Evolutionary conservation across 331 rosid genomes (phyloP).

Genomic region (Telfairia occidentalis): DNA sequence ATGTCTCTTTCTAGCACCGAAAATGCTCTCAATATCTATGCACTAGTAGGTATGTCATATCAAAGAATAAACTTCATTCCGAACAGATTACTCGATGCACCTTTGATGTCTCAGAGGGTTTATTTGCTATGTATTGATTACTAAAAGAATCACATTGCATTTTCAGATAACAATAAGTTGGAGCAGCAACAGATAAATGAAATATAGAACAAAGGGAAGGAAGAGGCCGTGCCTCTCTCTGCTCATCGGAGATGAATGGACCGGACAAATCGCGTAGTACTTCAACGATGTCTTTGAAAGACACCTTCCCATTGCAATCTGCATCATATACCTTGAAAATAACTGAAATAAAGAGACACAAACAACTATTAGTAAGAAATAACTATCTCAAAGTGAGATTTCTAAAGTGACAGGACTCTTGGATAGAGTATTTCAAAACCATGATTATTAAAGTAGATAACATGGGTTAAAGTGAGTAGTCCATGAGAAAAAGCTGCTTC

Average conservation of each 20-base stretch:
- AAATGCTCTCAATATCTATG: too few species aligned
- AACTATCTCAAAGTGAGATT: background rate
- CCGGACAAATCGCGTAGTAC: slow-evolving; percentile 76
- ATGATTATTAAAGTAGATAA: background rate
- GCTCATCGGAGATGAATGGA: slow-evolving; percentile 63
- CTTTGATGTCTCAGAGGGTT: background rate
- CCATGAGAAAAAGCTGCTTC: background rate
- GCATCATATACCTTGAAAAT: slow-evolving; percentile 81
- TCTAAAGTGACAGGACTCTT: background rate
- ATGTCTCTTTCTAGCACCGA: background rate
- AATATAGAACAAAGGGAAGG: background rate
- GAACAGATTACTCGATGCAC: background rate
- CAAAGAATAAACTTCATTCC: background rate
- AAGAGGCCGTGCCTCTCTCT: slow-evolving; percentile 59
- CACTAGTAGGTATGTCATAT: background rate
- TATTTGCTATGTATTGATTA: background rate
- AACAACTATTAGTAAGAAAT: background rate
- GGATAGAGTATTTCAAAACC: background rate
- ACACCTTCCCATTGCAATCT: slow-evolving; percentile 64
- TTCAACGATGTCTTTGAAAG: slow-evolving; percentile 62
- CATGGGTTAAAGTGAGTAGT: background rate
- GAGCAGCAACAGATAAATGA: background rate
- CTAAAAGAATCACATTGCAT: background rate
- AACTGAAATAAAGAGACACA: slow-evolving; percentile 28
- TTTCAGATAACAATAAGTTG: background rate